Percentiles rank a stretch among this genome's conserved stretches.
Evolutionary conservation across 2,329 filamentous ascomycete genomes (phyloP).

Genomic region (Westerdykella ornata): DNA sequence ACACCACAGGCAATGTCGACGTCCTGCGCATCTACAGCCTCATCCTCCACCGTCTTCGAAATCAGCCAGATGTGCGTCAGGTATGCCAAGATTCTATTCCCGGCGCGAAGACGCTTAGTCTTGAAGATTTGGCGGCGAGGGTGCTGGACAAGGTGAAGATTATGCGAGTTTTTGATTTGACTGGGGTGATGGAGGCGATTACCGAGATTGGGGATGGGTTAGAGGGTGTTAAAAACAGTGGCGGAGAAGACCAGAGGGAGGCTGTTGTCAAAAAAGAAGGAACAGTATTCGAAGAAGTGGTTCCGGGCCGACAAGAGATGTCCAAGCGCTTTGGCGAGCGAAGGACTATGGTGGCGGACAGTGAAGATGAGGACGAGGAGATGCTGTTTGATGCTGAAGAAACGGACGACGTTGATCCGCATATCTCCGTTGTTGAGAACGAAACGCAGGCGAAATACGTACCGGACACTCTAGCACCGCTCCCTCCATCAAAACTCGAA

Average conservation of each 20-base stretch:
- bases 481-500: neutral
- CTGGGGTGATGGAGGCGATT: conserved; percentile 43
- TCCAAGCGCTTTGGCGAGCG: conserved; percentile 1
- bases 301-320: conserved; percentile 17
- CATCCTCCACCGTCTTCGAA: conserved; percentile 19
- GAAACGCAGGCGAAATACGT: neutral
- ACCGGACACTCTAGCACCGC: neutral
- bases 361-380: conserved; percentile 36
- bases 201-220: conserved; percentile 39
- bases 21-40: conserved; percentile 36
- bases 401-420: neutral
- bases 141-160: conserved; percentile 43
- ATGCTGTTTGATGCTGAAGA: conserved; percentile 32
- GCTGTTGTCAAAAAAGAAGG: neutral
- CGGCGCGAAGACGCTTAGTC: neutral
- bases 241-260: conserved; percentile 11
- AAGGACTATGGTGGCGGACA: conserved; percentile 28
- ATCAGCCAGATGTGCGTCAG: conserved; percentile 1
- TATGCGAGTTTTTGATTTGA: conserved; percentile 47
- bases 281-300: conserved; percentile 1
- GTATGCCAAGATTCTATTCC: neutral
- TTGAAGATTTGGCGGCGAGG: conserved; percentile 28
- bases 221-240: conserved; percentile 8
- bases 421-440: neutral
- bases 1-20: conserved; percentile 44